Percentiles rank a stretch among this genome's conserved stretches.
Evolutionary conservation across 2,329 filamentous ascomycete genomes (phyloP).

Genomic region (Zasmidium cellare): DNA sequence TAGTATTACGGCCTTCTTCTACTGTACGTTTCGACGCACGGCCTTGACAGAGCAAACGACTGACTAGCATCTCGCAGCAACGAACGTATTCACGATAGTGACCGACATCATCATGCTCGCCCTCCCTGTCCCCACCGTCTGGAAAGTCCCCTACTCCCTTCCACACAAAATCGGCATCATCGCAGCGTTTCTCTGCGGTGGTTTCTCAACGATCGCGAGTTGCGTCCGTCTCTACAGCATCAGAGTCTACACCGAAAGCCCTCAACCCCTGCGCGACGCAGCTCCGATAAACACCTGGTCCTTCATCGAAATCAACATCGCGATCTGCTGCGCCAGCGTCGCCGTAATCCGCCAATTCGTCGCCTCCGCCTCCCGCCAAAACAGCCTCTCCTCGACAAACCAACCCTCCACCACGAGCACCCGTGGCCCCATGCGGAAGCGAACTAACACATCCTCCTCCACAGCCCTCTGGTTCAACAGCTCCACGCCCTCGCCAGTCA

Average conservation of each 20-base stretch:
- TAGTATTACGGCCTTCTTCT: conserved; percentile 37
- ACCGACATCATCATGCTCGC: conserved; percentile 41
- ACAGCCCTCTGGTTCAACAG: background rate
- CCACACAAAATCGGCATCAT: conserved; percentile 37
- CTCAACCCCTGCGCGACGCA: conserved; percentile 30
- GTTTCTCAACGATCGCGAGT: conserved; percentile 30
- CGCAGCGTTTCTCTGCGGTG: conserved; percentile 24
- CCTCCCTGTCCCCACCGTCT: conserved; percentile 41
- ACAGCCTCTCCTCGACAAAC: background rate
- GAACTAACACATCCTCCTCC: background rate
- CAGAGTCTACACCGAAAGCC: conserved; percentile 27
- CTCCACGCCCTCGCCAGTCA: background rate
- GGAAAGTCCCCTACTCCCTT: conserved; percentile 35
- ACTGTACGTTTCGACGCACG: conserved; percentile 17
- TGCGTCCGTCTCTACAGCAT: conserved; percentile 34
- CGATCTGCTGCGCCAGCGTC: conserved; percentile 33
- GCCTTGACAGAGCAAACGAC: background rate
- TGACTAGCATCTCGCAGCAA: conserved; percentile 17
- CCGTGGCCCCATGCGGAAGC: background rate
- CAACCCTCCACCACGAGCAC: background rate
- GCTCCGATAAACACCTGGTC: conserved; percentile 34
- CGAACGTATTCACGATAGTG: conserved; percentile 38
- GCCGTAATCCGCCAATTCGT: conserved; percentile 21
- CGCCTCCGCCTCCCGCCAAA: background rate
- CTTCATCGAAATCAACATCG: conserved; percentile 35